A percentile compares a stretch with the other conserved stretches of the same genome.
Conservation (phyloP, 768 basidiomycete species). For the Amanita molliuscula region DNA sequence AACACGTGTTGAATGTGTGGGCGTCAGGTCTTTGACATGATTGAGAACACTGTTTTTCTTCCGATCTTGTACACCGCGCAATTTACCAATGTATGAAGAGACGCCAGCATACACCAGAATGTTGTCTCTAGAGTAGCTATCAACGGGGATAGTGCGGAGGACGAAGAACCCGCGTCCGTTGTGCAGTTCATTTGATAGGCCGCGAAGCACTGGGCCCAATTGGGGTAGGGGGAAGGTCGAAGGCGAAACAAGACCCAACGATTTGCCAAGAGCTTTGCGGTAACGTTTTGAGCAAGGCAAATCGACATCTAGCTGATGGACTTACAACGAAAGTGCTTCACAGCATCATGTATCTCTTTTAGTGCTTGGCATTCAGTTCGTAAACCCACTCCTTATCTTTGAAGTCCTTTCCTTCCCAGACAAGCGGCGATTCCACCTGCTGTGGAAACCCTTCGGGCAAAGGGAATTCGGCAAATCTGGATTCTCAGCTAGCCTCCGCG, state of each 20-base stretch:
- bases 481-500: constrained; percentile 22
- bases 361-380: constrained; percentile 18
- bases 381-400: constrained; percentile 29
- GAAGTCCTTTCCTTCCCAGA: constrained; percentile 36
- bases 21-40: constrained; percentile 37
- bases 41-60: constrained; percentile 29
- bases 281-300: neutral
- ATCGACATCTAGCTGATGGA: neutral
- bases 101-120: constrained; percentile 36
- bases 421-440: constrained; percentile 24
- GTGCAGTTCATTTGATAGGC: constrained; percentile 31
- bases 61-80: constrained; percentile 32
- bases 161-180: constrained; percentile 39
- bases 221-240: constrained; percentile 34
- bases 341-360: constrained; percentile 25
- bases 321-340: constrained; percentile 22
- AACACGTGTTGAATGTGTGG: constrained; percentile 29
- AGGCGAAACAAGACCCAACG: constrained; percentile 20
- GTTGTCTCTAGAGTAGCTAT: constrained; percentile 29
- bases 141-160: constrained; percentile 32
- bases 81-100: constrained; percentile 35
- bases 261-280: constrained; percentile 11
- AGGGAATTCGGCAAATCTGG: constrained; percentile 18
- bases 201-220: constrained; percentile 21
- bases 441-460: constrained; percentile 27